A percentile compares a stretch with the other conserved stretches of the same genome.
These are phyloP conservation scores for Firmiana major DNA, from an alignment of 345 rosid genomes.

Conservation along the genomic window DNA sequence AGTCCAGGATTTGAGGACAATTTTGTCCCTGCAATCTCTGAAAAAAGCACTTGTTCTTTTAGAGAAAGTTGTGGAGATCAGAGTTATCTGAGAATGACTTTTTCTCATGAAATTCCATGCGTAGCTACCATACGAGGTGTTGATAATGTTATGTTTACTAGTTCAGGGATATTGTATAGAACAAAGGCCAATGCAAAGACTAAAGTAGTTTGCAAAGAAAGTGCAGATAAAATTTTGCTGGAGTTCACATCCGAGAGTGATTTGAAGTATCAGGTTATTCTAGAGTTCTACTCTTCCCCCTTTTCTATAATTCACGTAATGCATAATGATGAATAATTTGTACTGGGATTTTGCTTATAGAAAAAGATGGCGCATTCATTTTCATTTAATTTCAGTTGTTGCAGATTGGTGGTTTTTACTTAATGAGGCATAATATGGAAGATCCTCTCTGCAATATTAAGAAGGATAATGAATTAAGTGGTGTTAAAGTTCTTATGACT, in stretches of 20 bases:
- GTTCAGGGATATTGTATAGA: constrained; percentile 43
- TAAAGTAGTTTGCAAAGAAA: constrained; percentile 26
- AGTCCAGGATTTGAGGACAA: constrained; percentile 20
- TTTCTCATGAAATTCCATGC: constrained; percentile 47
- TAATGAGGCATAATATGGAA: constrained; percentile 47
- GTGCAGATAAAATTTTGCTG: constrained; percentile 49
- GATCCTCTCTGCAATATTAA: constrained; percentile 43
- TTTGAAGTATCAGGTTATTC: constrained; percentile 50
- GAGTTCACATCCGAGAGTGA: constrained; percentile 45
- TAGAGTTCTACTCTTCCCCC: neutral
- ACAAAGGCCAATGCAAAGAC: constrained; percentile 25
- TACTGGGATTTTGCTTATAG: neutral
- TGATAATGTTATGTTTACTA: constrained; percentile 18
- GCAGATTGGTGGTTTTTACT: constrained; percentile 72
- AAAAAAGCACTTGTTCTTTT: constrained; percentile 12
- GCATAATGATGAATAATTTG: neutral
- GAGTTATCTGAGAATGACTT: constrained; percentile 18
- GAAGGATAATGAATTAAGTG: constrained; percentile 26
- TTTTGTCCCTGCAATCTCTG: constrained; percentile 8
- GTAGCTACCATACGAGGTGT: constrained; percentile 42
- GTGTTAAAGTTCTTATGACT: constrained; percentile 37
- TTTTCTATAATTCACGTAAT: neutral
- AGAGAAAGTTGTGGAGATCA: constrained; percentile 8
- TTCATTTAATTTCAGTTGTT: constrained; percentile 47
- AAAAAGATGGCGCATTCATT: constrained; percentile 12